Conservation (phyloP, 2,329 filamentous ascomycete genomes). For the Beauveria caledonica region DNA sequence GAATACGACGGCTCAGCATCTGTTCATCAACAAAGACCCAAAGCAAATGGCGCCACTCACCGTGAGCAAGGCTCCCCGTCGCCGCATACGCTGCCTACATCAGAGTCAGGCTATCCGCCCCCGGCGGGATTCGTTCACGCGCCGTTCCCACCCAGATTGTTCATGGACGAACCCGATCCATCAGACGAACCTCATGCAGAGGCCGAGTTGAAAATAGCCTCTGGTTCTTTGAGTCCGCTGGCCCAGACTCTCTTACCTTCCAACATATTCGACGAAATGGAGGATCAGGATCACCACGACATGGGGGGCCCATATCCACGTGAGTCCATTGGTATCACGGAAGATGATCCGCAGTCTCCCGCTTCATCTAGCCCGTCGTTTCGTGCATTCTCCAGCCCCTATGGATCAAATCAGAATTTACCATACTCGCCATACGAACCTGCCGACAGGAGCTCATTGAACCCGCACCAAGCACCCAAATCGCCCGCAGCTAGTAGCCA, state of each 20-base stretch:
- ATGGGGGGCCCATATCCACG: constrained; percentile 25
- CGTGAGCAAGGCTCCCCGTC: constrained; percentile 32
- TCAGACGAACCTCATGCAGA: constrained; percentile 43
- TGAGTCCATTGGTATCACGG: constrained; percentile 22
- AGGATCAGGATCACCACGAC: constrained; percentile 48
- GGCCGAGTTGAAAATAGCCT: constrained; percentile 51
- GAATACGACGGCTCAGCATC: constrained; percentile 39
- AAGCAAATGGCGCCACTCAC: constrained; percentile 40
- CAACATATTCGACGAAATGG: constrained; percentile 51
- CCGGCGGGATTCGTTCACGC: constrained; percentile 47
- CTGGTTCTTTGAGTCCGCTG: constrained; percentile 68
- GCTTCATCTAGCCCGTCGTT: constrained; percentile 49
- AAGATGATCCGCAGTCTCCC: constrained; percentile 50
- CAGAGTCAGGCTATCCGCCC: constrained; percentile 37
- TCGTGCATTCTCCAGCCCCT: constrained; percentile 53
- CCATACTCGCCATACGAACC: constrained; percentile 45
- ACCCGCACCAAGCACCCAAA: constrained; percentile 32
- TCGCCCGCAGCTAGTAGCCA: constrained; percentile 23
- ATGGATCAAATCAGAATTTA: constrained; percentile 50
- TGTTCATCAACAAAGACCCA: constrained; percentile 38
- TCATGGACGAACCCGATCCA: constrained; percentile 31
- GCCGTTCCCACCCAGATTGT: constrained; percentile 45
- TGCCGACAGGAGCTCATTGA: constrained; percentile 36
- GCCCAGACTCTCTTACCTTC: constrained; percentile 68
- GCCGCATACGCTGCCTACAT: constrained; percentile 30